These are phyloP conservation scores for Pythium grandisporangium DNA, from an alignment of 352 stramenopile genomes.

Conservation along the genomic window DNA sequence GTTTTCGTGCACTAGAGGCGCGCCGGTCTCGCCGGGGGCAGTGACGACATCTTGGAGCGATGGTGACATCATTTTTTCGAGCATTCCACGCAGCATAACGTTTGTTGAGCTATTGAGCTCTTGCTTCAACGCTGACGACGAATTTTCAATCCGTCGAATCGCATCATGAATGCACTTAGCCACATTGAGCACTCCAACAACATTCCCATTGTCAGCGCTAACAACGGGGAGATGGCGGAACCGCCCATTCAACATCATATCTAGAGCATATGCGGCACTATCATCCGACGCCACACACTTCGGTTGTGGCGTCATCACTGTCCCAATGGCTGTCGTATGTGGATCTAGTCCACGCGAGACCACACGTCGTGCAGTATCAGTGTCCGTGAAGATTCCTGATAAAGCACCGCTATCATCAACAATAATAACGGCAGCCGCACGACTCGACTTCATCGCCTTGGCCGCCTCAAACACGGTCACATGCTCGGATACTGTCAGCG, in stretches of 20 bases:
- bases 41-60: constrained; percentile 71
- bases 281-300: constrained; percentile 79
- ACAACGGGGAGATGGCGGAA: constrained; percentile 97
- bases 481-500: constrained; percentile 75
- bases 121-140: constrained; percentile 71
- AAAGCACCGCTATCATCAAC: constrained; percentile 81
- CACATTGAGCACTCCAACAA: constrained; percentile 96
- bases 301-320: constrained; percentile 82
- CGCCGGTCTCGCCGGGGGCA: constrained; percentile 45
- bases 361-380: constrained; percentile 73
- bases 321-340: constrained; percentile 46
- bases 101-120: constrained; percentile 62
- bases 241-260: constrained; percentile 82
- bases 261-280: constrained; percentile 70
- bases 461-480: constrained; percentile 84
- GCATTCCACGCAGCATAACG: constrained; percentile 56
- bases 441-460: constrained; percentile 87
- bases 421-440: constrained; percentile 89
- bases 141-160: constrained; percentile 94
- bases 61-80: constrained; percentile 85
- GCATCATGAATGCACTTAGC: constrained; percentile 98
- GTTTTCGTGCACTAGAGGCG: constrained; percentile 62
- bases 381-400: constrained; percentile 94
- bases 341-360: constrained; percentile 69
- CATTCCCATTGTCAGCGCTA: constrained; percentile 57